Conservation (phyloP, 257 asterid species). For the Craterostigma plantagineum region DNA sequence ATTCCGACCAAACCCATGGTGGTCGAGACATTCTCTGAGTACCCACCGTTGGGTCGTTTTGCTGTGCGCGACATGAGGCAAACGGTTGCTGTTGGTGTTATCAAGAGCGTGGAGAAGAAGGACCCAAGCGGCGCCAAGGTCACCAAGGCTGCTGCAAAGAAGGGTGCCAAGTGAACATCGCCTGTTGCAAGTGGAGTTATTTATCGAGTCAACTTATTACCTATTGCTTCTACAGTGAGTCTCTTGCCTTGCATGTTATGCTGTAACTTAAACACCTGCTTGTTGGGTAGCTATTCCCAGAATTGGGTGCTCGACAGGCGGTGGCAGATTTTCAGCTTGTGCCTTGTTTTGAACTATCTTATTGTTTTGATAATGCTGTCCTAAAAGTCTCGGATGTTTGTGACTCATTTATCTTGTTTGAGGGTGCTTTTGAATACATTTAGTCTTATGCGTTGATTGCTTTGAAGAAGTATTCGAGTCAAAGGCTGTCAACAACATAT, state of each 20-base stretch:
- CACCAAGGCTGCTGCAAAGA: conserved; percentile 39
- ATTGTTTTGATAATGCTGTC: no score
- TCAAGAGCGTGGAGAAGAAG: conserved; percentile 31
- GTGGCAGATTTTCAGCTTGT: no score
- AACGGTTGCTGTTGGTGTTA: conserved; percentile 37
- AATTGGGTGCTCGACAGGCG: conserved; percentile 22
- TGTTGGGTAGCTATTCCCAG: conserved; percentile 10
- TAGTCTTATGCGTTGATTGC: no score
- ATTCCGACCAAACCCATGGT: conserved; percentile 45
- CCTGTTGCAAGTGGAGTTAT: background rate
- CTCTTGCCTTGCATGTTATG: background rate
- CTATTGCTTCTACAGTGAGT: background rate
- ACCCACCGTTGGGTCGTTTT: conserved; percentile 38
- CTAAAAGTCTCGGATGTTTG: no score
- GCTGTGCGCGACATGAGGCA: conserved; percentile 46
- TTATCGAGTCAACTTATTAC: background rate
- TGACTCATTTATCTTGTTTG: no score
- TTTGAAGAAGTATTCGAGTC: no score
- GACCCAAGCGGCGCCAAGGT: conserved; percentile 43
- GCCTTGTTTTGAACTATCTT: no score
- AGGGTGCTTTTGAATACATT: no score
- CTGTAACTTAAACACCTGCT: background rate
- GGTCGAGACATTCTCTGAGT: conserved; percentile 23
- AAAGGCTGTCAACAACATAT: no score
- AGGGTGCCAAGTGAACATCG: conserved; percentile 19